Base-by-base conservation (phyloP, 2,329 filamentous ascomycete species). In the Massarina eburnea region DNA sequence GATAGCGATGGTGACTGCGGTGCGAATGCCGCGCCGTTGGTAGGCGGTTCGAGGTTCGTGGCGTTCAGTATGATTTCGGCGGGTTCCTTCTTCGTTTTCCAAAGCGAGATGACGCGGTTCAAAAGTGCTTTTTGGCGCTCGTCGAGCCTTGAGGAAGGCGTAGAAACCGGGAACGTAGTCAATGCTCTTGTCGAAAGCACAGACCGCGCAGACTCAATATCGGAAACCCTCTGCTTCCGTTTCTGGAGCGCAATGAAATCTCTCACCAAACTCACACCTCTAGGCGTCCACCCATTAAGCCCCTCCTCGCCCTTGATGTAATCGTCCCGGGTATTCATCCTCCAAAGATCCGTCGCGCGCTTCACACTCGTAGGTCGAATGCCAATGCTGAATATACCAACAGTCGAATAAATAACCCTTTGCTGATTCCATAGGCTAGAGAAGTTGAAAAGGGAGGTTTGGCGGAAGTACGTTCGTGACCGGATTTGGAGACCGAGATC, bases 231-330 rank as follows among this genome's bases (percentile, higher is more conserved):
- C 46, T 81, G 78, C 57, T 84, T 84, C 63, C 88, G 86, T 71
- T 88, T 90, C 49, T 84, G 84, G 5, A 87, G 81, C 9, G 79
- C 72, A 43, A 96, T 86, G 61, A 86, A 96, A 70, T 99, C 94
- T 46, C 85, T 83, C n/a, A 99, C 86, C 1, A 99, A 75, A 0
- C 90, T 95, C 2, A 97, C 88, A 27, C 94, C 91, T 33, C 94
- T 82, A 2, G 94, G 92, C 7, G 85, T 84, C 94, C 94, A 99
- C 45, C 84, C 84, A 2, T 79, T 84, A 30, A 99, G 76, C 39
- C 85, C 80, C 69, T 99, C 94, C 71, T 99, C 91, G 44, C 94
- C 94, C 69, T 96, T 96, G 59, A 99, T 89, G 64, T 96, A 97
- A 67, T 95, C 90, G 61, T 95, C 88, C 48, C 89, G 86, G 14